These are phyloP conservation scores for Taphrina confusa DNA, from an alignment of 1,139 yeast genomes.

Conservation along the genomic window DNA sequence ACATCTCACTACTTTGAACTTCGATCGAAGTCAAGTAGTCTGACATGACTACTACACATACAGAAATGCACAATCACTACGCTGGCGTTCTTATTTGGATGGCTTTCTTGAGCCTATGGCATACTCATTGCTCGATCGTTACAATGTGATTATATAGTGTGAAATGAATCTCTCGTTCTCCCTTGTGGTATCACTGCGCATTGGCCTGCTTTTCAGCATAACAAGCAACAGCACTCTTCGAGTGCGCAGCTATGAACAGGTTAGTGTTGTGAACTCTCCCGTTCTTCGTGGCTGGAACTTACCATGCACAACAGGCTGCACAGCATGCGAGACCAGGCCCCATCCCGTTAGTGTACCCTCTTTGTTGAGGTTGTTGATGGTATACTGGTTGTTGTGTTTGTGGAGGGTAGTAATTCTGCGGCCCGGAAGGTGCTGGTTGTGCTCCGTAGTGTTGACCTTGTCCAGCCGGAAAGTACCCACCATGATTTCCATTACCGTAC, in stretches of 20 bases:
- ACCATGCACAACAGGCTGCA: slow-evolving; percentile 16
- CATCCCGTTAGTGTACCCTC: background rate
- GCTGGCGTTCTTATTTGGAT: too few relatives aligned
- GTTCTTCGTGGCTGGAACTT: background rate
- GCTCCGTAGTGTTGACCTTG: background rate
- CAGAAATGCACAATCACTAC: too few relatives aligned
- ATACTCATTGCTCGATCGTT: too few relatives aligned
- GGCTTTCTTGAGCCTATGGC: too few relatives aligned
- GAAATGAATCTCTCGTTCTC: too few relatives aligned
- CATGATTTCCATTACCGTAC: background rate
- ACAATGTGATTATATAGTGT: too few relatives aligned
- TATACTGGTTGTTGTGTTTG: background rate
- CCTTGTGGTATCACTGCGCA: background rate
- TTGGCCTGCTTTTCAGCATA: background rate
- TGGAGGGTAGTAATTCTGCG: background rate
- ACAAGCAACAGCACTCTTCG: slow-evolving; percentile 9
- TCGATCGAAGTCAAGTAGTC: too few relatives aligned
- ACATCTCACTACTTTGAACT: slow-evolving; percentile 14
- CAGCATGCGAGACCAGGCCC: slow-evolving; percentile 6
- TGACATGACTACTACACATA: too few relatives aligned
- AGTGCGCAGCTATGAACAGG: slow-evolving; percentile 5
- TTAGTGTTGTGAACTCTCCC: too few relatives aligned
- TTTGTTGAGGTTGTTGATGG: background rate
- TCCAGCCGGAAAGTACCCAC: background rate
- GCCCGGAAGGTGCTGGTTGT: background rate